Base-by-base conservation (phyloP, 306 rosid species). In the Cicer chorassanicum region DNA sequence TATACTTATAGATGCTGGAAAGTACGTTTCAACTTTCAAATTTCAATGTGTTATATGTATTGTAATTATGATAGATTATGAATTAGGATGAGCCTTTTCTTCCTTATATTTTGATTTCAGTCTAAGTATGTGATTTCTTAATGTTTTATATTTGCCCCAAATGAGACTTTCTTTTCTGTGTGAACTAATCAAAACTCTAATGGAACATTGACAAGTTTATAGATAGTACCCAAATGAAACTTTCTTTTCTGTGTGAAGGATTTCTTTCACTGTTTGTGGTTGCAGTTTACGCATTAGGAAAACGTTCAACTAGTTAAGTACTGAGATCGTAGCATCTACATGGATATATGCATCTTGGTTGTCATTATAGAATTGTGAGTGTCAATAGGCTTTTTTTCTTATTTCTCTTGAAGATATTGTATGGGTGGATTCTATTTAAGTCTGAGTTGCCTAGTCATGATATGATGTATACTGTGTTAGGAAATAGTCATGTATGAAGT, bases 1-100 rank as follows among this genome's bases (percentile, higher is more conserved):
- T 84, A 85, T 91, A 78, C 96, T 90, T 67, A 70, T 90, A 44
- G 97, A 94, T 76, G 98, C 87, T 84, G 98, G 98, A 83, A 91
- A 91, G 98, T 94, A 86, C 21, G 98, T 77, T 68, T 36, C 15
- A 44, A 44, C 63, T 77, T 72, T 46, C 9, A 44, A 49, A 68
- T 77, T 74, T 51, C 4, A 6, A 5, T 51, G 1, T 64, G 8
- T 34, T 29, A 7, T 63, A 24, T 65, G 16, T 8, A 36, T 50
- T 63, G 48, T 64, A 18, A 1, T 76, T 54, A 9, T 73, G 54
- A 9, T 72, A 21, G 44, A 18, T 41, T 51, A 50, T 29, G 59
- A 78, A 51, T 53, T 56, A 67, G 68, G 70, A 79, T 54, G 43
- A 50, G 18, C 1, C 12, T 51, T 74, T 43, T 54, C 45, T 40